Percentiles rank a stretch among this genome's conserved stretches.
Evolutionary conservation across 495 filamentous ascomycete genomes (phyloP).

Genomic region (Hamigera avellanea): DNA sequence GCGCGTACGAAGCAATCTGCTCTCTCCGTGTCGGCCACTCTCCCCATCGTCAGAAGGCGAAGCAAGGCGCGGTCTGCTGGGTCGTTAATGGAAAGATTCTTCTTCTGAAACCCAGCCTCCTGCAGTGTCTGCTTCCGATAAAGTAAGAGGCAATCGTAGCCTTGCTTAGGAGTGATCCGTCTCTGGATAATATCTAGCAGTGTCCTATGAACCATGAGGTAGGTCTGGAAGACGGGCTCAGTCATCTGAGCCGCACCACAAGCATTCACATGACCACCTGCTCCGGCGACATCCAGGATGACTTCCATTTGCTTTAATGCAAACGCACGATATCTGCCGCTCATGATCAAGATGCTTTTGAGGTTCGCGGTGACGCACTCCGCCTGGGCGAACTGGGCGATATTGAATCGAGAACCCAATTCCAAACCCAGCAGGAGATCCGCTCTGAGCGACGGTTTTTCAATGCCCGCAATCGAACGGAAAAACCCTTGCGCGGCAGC

Average conservation of each 20-base stretch:
- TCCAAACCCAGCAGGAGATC: conserved; percentile 25
- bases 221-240: conserved; percentile 19
- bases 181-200: conserved; percentile 11
- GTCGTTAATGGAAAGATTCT: conserved; percentile 1
- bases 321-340: conserved; percentile 13
- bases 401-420: conserved; percentile 31
- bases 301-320: conserved; percentile 18
- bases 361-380: conserved; percentile 20
- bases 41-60: conserved; percentile 13
- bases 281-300: conserved; percentile 26
- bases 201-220: conserved; percentile 9
- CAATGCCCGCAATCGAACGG: too few species aligned
- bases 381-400: conserved; percentile 22
- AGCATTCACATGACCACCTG: conserved; percentile 21
- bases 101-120: too few species aligned
- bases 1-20: conserved; percentile 9
- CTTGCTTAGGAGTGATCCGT: conserved; percentile 2
- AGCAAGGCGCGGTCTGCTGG: conserved; percentile 9
- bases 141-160: conserved; percentile 19
- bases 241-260: conserved; percentile 18
- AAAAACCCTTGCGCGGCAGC: too few species aligned
- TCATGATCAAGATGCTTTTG: conserved; percentile 8
- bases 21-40: conserved; percentile 5
- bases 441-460: background rate
- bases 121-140: too few species aligned